Conservation (phyloP, 2,329 filamentous ascomycete species). For the Fusarium staphyleae region DNA sequence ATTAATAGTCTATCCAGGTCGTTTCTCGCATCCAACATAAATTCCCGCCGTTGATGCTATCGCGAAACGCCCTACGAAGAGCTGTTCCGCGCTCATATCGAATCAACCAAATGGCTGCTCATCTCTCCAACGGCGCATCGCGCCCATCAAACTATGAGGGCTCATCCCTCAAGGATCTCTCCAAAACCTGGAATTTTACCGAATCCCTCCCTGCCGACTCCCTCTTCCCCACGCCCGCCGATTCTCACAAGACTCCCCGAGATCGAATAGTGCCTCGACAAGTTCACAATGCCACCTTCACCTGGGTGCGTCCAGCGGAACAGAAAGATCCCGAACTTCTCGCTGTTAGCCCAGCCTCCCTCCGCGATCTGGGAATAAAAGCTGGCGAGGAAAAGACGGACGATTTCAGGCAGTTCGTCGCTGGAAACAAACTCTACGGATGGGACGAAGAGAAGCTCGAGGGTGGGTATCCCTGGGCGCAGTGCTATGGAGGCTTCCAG, state of each 20-base stretch:
- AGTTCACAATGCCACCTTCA: constrained; percentile 86
- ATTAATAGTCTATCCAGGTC: constrained; percentile 8
- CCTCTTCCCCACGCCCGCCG: constrained; percentile 78
- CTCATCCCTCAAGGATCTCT: constrained; percentile 60
- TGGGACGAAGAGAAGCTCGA: constrained; percentile 71
- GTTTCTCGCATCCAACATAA: background rate
- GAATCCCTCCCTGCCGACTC: constrained; percentile 77
- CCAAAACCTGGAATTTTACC: constrained; percentile 71
- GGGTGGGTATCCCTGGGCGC: constrained; percentile 94
- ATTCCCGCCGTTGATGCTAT: constrained; percentile 46
- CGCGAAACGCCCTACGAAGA: constrained; percentile 43
- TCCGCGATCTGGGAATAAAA: constrained; percentile 81
- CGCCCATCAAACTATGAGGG: constrained; percentile 34
- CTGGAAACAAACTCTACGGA: constrained; percentile 83
- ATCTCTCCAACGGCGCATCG: constrained; percentile 42
- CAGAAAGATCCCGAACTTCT: constrained; percentile 79
- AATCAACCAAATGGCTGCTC: constrained; percentile 45
- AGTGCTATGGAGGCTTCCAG: constrained; percentile 90
- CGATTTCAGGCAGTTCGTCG: constrained; percentile 78
- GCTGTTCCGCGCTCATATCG: constrained; percentile 43
- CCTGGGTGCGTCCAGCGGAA: constrained; percentile 84
- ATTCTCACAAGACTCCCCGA: constrained; percentile 82
- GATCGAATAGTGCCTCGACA: constrained; percentile 78
- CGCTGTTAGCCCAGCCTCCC: constrained; percentile 77
- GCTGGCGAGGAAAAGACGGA: constrained; percentile 71